Base-by-base conservation (phyloP, 768 basidiomycete species). In the Neoboletus subvelutipes region DNA sequence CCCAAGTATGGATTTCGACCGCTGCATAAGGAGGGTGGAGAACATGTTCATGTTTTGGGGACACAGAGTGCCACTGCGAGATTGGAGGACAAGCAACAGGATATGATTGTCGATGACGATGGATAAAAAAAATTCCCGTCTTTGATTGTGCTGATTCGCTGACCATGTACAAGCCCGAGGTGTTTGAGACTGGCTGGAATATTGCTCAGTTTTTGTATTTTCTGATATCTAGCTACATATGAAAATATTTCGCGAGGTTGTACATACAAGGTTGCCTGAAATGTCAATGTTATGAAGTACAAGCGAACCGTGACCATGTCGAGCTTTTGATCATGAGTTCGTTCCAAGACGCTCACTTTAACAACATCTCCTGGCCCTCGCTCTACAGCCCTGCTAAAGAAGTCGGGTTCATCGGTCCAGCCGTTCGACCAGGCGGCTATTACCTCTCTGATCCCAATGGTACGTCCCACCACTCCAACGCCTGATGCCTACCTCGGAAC, bases 361-460 rank as follows among this genome's bases (percentile, higher is more conserved):
- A 58, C 54, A 63, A 71, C 41, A 41, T 71, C 31, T 58, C 64
- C 10, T 74, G 74, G 74, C 75, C 73, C 8, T 75, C 73, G 26
- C 71, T 79, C 10, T 77, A 78, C 62, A 68, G 68, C 53, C 73
- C 74, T 8, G 55, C 54, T 41, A 67, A 64, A 28, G 78, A 79
- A 49, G 54, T 79, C 1, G 63, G 72, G 1, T 59, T 56, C n/a
- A 1, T 37, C 1, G 51, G 57, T 13, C 56, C 70, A 33, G 70
- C 78, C 26, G 45, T 67, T 3, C 71, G 72, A 50, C 65, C 69
- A 17, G 65, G 65, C 7, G 76, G 71, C 7, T 64, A 61, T 39
- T 79, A 80, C 59, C 63, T 79, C 22, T 58, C 71, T 26, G 43
- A 73, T n/a, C 49, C 69, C 3, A 63, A 66, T 24, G 75, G 78